Conservation (phyloP, 345 rosid species). For the Reutealis trisperma region DNA sequence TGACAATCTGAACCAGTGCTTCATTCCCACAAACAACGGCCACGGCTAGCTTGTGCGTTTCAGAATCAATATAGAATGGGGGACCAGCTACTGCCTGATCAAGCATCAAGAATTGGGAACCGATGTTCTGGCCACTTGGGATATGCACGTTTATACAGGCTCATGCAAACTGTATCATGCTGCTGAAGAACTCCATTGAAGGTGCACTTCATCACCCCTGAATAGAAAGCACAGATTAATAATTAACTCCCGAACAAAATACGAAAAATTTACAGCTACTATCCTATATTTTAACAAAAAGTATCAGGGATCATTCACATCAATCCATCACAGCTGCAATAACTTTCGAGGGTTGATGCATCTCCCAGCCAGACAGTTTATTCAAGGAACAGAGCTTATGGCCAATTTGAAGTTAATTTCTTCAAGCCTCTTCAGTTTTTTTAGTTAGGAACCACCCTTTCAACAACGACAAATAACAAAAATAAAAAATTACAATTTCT, state of each 20-base stretch:
- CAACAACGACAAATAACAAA: background rate
- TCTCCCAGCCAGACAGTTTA: background rate
- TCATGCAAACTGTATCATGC: slow-evolving; percentile 82
- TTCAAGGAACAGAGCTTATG: background rate
- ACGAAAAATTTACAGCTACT: background rate
- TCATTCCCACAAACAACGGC: slow-evolving; percentile 56
- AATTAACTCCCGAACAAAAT: background rate
- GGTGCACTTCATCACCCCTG: slow-evolving; percentile 87
- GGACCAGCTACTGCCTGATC: slow-evolving; percentile 24
- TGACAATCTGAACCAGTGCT: slow-evolving; percentile 72
- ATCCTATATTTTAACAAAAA: background rate
- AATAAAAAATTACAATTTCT: background rate
- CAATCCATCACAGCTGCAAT: background rate
- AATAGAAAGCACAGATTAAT: slow-evolving; percentile 4
- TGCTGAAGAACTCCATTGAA: slow-evolving; percentile 93
- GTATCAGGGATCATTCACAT: background rate
- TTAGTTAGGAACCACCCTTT: background rate
- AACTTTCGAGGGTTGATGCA: background rate
- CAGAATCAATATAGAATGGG: slow-evolving; percentile 5
- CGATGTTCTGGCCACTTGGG: slow-evolving; percentile 83
- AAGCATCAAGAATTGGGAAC: slow-evolving; percentile 57
- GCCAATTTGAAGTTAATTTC: background rate
- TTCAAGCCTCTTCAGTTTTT: too few species aligned
- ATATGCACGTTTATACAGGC: slow-evolving; percentile 83
- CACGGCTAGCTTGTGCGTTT: slow-evolving; percentile 15